Conservation (phyloP, 2,329 filamentous ascomycete species). For the Paramyrothecium sp. region DNA sequence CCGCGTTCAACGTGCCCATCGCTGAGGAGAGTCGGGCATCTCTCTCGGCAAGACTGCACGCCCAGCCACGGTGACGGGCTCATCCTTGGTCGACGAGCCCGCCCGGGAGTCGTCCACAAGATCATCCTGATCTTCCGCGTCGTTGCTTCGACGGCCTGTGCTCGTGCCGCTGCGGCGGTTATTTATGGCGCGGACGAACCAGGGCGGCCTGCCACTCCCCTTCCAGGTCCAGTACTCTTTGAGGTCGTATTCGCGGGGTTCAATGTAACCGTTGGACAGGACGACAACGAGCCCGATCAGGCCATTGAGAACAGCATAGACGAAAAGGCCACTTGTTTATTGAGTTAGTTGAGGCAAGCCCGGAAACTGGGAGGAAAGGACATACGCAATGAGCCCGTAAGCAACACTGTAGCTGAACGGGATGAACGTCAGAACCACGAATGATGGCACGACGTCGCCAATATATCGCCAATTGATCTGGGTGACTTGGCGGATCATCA, state of each 20-base stretch:
- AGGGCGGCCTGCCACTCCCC: constrained; percentile 44
- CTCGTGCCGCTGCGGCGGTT: constrained; percentile 7
- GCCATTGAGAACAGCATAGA: constrained; percentile 48
- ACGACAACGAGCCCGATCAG: constrained; percentile 44
- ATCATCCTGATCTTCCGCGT: constrained; percentile 8
- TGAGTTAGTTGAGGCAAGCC: constrained; percentile 6
- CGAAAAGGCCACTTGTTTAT: constrained; percentile 48
- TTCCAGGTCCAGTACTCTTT: constrained; percentile 58
- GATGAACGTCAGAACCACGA: constrained; percentile 73
- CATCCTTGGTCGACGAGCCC: constrained; percentile 21
- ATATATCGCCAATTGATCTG: constrained; percentile 77
- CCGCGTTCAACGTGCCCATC: too few relatives aligned
- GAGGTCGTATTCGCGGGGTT: constrained; percentile 51
- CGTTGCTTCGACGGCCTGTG: neutral
- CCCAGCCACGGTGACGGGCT: constrained; percentile 9
- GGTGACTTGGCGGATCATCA: constrained; percentile 75
- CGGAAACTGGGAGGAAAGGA: constrained; percentile 9
- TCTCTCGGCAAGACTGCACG: constrained; percentile 12
- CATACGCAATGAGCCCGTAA: constrained; percentile 71
- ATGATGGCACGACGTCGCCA: constrained; percentile 73
- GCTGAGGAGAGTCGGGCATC: neutral
- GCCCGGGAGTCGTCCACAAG: constrained; percentile 9
- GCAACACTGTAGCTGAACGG: constrained; percentile 78
- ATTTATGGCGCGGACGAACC: constrained; percentile 41
- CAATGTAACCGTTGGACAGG: constrained; percentile 38